These are phyloP conservation scores for Microcera coccophila DNA, from an alignment of 2,329 filamentous ascomycete species.

Conservation along the genomic window DNA sequence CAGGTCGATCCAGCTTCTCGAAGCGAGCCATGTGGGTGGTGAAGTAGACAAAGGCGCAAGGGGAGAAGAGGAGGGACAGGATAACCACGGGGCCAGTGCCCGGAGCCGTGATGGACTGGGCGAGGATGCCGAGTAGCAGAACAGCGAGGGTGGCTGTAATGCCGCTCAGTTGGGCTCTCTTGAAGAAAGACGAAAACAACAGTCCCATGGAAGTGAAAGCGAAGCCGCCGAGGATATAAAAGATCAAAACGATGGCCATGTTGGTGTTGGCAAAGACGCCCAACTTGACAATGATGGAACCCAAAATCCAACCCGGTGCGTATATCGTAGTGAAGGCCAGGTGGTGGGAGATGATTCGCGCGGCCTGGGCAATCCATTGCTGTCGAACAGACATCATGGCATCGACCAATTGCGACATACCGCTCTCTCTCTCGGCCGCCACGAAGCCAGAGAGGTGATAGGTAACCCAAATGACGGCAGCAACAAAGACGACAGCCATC, in stretches of 20 bases:
- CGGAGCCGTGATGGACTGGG: conserved; percentile 66
- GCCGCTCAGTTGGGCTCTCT: conserved; percentile 80
- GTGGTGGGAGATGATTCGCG: conserved; percentile 75
- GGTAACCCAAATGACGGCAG: conserved; percentile 73
- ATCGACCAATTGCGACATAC: conserved; percentile 85
- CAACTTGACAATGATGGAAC: conserved; percentile 59
- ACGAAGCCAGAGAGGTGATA: conserved; percentile 87
- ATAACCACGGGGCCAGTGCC: conserved; percentile 62
- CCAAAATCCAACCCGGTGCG: conserved; percentile 76
- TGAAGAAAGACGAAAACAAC: conserved; percentile 78
- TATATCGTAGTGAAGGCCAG: conserved; percentile 78
- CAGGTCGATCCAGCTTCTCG: conserved; percentile 57
- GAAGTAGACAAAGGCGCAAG: conserved; percentile 85
- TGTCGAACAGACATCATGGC: conserved; percentile 80
- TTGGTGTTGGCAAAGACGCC: conserved; percentile 65
- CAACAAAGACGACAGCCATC: conserved; percentile 73
- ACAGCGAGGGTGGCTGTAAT: conserved; percentile 71
- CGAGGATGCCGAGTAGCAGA: conserved; percentile 74
- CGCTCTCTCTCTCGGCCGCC: conserved; percentile 78
- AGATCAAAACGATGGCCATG: conserved; percentile 63
- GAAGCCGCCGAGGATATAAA: conserved; percentile 72
- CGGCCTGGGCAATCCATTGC: conserved; percentile 72
- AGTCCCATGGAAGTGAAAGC: conserved; percentile 77
- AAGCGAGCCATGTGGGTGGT: conserved; percentile 71
- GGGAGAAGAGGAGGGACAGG: conserved; percentile 74